A percentile compares a stretch with the other conserved stretches of the same genome.
Evolutionary conservation across 768 basidiomycete genomes (phyloP).

Genomic region (Trametes gibbosa): DNA sequence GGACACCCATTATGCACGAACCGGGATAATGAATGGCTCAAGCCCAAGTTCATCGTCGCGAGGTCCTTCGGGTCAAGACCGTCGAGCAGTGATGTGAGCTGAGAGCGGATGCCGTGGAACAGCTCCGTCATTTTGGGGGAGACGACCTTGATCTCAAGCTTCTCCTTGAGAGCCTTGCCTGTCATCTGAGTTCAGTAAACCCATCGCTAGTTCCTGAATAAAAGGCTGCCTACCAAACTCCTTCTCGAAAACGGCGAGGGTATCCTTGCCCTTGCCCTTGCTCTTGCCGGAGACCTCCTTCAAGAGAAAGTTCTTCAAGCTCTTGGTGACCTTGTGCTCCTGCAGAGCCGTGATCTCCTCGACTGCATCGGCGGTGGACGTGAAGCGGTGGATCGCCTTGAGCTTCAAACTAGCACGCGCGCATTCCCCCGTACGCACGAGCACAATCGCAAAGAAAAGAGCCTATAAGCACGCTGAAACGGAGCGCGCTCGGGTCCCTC

Average conservation of each 20-base stretch:
- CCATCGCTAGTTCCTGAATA: background rate
- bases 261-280: constrained; percentile 77
- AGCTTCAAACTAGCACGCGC: constrained; percentile 70
- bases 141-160: constrained; percentile 85
- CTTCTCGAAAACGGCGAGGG: constrained; percentile 81
- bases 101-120: constrained; percentile 93
- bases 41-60: constrained; percentile 95
- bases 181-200: background rate
- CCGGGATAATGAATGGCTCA: constrained; percentile 96
- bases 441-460: background rate
- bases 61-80: constrained; percentile 92
- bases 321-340: constrained; percentile 89
- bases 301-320: constrained; percentile 89
- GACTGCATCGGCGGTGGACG: constrained; percentile 93
- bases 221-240: constrained; percentile 64
- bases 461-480: constrained; percentile 7
- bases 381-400: constrained; percentile 94
- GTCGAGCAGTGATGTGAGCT: constrained; percentile 82
- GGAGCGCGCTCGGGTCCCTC: constrained; percentile 33
- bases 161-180: constrained; percentile 90
- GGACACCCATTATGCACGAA: constrained; percentile 31
- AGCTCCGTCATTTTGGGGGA: constrained; percentile 58
- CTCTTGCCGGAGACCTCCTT: constrained; percentile 86
- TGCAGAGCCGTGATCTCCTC: constrained; percentile 95
- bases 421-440: too few species aligned